Base-by-base conservation (phyloP, 345 rosid genomes). In the Microthlaspi erraticum region DNA sequence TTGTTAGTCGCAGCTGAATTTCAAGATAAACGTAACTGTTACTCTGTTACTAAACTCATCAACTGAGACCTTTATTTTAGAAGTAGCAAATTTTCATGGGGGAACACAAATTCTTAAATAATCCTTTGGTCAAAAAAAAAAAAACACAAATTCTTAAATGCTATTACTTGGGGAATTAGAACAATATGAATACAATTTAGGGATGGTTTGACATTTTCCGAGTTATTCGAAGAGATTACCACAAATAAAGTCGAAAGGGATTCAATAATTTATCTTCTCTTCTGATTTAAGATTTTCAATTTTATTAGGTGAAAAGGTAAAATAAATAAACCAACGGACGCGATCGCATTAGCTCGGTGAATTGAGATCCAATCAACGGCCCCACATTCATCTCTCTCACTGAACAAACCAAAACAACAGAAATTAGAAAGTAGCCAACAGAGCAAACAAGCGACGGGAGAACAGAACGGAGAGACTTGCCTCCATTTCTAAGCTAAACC, bases 311-410 rank as follows among this genome's bases (percentile, higher is more conserved):
- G 29, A 73, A 48, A 46, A 5, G 0, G 46, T 20, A 31, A 53
- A 36, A 34, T 62, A 64, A 42, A 74, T 16, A 75, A 85, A 83
- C 86, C 87, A 88, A 88, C 86, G 94, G 90, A 64, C 63, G 80
- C 59, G 85, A 82, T 89, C 13, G 55, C 57, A 56, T 37, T 26
- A 72, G 50, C 20, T 68, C 51, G 63, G 70, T 87, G 77, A 80
- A 88, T 80, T 81, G 32, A 79, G 78, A 77, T 53, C 59, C 79
- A 88, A 90, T 85, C 82, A 60, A 88, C 72, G 89, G 77, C 63
- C 87, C 87, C 84, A 82, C 86, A 66, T 42, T 68, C 20, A 42
- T 43, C 19, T 68, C 72, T 73, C 53, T 74, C 56, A 50, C 71
- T 48, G 20, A 68, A 51, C 49, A 36, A 55, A 75, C 74, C 48